Conservation (phyloP, 2,329 filamentous ascomycete species). For the Purpureocillium lavendulum region DNA sequence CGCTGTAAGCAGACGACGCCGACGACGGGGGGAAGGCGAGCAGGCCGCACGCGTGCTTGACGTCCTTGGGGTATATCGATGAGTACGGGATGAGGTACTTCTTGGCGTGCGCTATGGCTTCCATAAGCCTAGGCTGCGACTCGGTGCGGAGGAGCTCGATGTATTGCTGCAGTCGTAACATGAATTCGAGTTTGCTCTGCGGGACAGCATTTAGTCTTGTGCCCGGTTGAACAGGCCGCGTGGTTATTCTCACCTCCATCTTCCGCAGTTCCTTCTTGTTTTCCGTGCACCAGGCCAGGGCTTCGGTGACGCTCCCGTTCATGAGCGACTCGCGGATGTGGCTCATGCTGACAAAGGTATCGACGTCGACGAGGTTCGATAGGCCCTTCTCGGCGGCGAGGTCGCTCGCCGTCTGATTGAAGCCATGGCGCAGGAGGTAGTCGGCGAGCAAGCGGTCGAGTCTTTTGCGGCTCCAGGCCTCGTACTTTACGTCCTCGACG, state of each 20-base stretch:
- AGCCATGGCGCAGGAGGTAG: slow-evolving; percentile 79
- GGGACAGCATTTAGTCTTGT: not conserved
- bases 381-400: slow-evolving; percentile 71
- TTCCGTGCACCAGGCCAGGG: slow-evolving; percentile 82
- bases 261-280: slow-evolving; percentile 90
- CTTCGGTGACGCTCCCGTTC: slow-evolving; percentile 64
- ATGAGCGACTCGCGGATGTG: slow-evolving; percentile 67
- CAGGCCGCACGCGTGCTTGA: slow-evolving; percentile 68
- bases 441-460: slow-evolving; percentile 86
- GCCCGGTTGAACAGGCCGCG: no score
- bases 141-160: slow-evolving; percentile 77
- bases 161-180: slow-evolving; percentile 88
- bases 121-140: slow-evolving; percentile 54
- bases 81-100: slow-evolving; percentile 69
- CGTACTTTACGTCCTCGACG: slow-evolving; percentile 87
- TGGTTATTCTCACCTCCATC: slow-evolving; percentile 55
- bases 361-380: slow-evolving; percentile 75
- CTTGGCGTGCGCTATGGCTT: slow-evolving; percentile 74
- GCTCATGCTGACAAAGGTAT: slow-evolving; percentile 78
- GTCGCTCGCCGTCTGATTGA: slow-evolving; percentile 65
- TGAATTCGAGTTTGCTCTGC: slow-evolving; percentile 80
- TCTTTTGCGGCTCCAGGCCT: slow-evolving; percentile 75
- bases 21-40: slow-evolving; percentile 63
- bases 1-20: slow-evolving; percentile 30
- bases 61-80: slow-evolving; percentile 58